Evolutionary conservation across 495 filamentous ascomycete genomes (phyloP), one percentile per base, ranked within the genome.

Genomic region (Pyronema domesticum): DNA sequence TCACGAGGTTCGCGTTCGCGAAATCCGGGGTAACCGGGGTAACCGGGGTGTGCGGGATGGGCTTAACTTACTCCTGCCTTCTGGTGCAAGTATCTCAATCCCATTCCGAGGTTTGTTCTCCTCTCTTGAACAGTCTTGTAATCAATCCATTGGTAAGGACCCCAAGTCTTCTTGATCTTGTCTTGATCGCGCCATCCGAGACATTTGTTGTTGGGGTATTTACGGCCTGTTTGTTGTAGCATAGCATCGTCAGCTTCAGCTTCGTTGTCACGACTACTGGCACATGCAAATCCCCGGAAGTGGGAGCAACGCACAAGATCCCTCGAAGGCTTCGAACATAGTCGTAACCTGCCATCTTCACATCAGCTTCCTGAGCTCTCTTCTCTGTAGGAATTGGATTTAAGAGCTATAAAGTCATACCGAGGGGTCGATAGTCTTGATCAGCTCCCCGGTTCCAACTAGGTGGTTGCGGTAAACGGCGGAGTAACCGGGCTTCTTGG

Each of bases 181-280:
- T 95, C 80, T 72, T 83, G 95, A 0, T 83, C 78, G 40, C 91
- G 78, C 67, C 76, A 80, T 43, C 91, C 91, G 50, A 98, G 71
- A 69, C 86, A 95, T 58, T 65, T 76, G 60, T 67, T 78, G 68
- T 69, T 79, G 72, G 68, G 79, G 72, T 60, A 65, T 58, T 67
- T 66, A n/a, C 49, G 55, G 37, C 23, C 50, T 54, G 45, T 7
- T 11, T 30, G 5, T 30, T 30, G 5, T 2, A 30, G 23, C 23
- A 30, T 30, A 30, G 23, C 23, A 30, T 30, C 23, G 23, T 30
- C 23, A 30, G 23, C 23, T 30, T 5, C 23, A 30, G 5, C 1
- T 30, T 30, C 23, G 23, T 30, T 1, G 23, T 30, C 23, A 30
- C 3, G 50, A 30, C 17, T 36, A 46, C n/a, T 36, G 51, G 30